A percentile compares a stretch with the other conserved stretches of the same genome.
Evolutionary conservation across 202 grass and related monocot species (phyloP).

Genomic region (Setaria italica): DNA sequence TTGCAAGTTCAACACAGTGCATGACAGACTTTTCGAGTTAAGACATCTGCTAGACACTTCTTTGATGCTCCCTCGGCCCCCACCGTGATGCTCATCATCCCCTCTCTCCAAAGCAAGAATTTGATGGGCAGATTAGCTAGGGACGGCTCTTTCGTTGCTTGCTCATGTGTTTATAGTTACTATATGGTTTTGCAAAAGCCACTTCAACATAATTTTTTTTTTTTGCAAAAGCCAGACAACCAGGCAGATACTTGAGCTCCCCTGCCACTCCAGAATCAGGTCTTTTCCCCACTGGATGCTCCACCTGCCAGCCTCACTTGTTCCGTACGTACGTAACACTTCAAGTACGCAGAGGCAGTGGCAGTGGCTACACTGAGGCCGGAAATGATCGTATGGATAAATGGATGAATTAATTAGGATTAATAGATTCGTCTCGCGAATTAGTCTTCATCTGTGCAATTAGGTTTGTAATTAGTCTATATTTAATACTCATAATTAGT

Average conservation of each 20-base stretch:
- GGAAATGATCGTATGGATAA: no score
- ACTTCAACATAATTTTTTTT: no score
- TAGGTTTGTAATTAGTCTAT: no score
- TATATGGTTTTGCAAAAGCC: background rate
- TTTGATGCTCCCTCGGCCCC: background rate
- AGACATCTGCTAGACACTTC: background rate
- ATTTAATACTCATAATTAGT: no score
- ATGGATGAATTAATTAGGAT: no score
- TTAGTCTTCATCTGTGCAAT: no score
- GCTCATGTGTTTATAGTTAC: background rate
- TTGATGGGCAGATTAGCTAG: conserved; percentile 17
- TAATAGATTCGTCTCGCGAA: no score
- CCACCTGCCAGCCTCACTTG: background rate
- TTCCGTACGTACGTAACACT: background rate
- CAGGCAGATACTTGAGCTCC: conserved; percentile 39
- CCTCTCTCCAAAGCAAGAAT: conserved; percentile 48
- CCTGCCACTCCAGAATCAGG: conserved; percentile 50
- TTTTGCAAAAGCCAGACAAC: background rate
- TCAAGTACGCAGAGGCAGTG: background rate
- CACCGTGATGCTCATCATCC: conserved; percentile 34
- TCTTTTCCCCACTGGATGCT: conserved; percentile 21
- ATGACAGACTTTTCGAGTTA: conserved; percentile 1
- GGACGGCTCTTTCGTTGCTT: background rate
- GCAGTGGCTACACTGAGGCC: background rate
- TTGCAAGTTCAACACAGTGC: background rate